Evolutionary conservation across 1,139 yeast species (phyloP).

Genomic region (Sporopachydermia cereana): DNA sequence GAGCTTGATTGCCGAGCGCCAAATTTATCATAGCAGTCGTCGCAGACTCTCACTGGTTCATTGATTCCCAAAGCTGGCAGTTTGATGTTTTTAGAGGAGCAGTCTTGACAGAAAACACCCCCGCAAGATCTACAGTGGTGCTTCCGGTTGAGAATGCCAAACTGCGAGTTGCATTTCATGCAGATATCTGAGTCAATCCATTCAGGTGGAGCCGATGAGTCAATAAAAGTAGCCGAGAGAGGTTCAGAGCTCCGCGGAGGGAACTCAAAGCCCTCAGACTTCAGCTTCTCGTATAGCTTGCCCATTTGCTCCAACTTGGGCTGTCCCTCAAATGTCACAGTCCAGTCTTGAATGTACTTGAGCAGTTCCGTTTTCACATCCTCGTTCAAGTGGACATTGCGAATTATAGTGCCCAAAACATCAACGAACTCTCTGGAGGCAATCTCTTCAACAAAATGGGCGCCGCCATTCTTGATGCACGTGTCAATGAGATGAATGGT

Average conservation of each 20-base stretch:
- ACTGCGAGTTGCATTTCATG: slow-evolving; percentile 80
- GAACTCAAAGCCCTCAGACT: slow-evolving; percentile 53
- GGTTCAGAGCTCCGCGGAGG: slow-evolving; percentile 32
- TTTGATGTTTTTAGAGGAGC: slow-evolving; percentile 59
- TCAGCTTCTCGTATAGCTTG: slow-evolving; percentile 47
- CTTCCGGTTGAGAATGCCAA: slow-evolving; percentile 75
- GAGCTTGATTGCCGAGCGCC: slow-evolving; percentile 21
- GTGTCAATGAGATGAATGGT: slow-evolving; percentile 70
- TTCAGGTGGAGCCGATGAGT: slow-evolving; percentile 90
- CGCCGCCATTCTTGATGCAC: slow-evolving; percentile 89
- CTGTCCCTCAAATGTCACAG: slow-evolving; percentile 58
- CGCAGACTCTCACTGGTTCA: slow-evolving; percentile 90
- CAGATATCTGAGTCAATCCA: slow-evolving; percentile 96
- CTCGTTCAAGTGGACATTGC: slow-evolving; percentile 29
- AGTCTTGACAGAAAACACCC: slow-evolving; percentile 80
- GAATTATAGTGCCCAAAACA: slow-evolving; percentile 28
- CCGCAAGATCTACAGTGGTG: slow-evolving; percentile 98
- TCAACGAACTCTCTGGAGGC: slow-evolving; percentile 84
- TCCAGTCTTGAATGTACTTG: slow-evolving; percentile 66
- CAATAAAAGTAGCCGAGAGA: slow-evolving; percentile 50
- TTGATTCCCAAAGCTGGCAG: slow-evolving; percentile 78
- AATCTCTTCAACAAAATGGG: slow-evolving; percentile 68
- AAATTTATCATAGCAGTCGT: slow-evolving; percentile 62
- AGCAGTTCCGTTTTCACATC: slow-evolving; percentile 52
- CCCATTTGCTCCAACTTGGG: slow-evolving; percentile 56